phyloP scores from a whole-genome alignment of 257 asterid genomes.

The Ocimum tenuiflorum region DNA sequence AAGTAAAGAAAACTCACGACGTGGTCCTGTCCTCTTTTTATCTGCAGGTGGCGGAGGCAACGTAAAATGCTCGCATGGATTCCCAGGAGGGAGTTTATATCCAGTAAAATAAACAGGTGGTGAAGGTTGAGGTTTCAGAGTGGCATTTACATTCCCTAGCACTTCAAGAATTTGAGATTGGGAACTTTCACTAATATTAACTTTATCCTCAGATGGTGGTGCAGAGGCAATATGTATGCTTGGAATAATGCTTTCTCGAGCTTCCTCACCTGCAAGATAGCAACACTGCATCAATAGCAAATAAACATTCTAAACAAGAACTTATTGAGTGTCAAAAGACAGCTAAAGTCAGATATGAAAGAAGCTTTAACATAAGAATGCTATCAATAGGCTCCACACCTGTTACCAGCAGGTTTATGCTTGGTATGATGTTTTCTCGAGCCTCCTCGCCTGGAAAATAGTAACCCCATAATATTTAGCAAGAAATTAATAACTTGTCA shows the following conservation, averaged over 20 bases:
- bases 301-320: not conserved
- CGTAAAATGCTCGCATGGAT: constrained; percentile 75
- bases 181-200: constrained; percentile 2
- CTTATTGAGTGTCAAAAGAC: not conserved
- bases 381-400: not conserved
- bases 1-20: constrained; percentile 55
- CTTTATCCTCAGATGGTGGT: constrained; percentile 31
- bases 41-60: constrained; percentile 96
- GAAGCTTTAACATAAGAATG: not conserved
- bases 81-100: constrained; percentile 82
- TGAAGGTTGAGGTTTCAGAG: constrained; percentile 24
- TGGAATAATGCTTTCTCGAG: constrained; percentile 30
- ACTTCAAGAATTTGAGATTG: constrained; percentile 11
- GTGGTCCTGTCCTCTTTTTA: constrained; percentile 83
- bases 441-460: constrained; percentile 61
- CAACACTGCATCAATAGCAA: not conserved
- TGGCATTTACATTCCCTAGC: constrained; percentile 19
- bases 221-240: constrained; percentile 38
- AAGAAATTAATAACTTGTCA: not conserved
- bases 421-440: constrained; percentile 30
- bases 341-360: not conserved
- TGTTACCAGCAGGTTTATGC: constrained; percentile 4
- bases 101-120: constrained; percentile 55
- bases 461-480: not conserved
- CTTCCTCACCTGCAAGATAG: constrained; percentile 59